Conservation (phyloP, 83 land plant species). For the Picea mariana region DNA sequence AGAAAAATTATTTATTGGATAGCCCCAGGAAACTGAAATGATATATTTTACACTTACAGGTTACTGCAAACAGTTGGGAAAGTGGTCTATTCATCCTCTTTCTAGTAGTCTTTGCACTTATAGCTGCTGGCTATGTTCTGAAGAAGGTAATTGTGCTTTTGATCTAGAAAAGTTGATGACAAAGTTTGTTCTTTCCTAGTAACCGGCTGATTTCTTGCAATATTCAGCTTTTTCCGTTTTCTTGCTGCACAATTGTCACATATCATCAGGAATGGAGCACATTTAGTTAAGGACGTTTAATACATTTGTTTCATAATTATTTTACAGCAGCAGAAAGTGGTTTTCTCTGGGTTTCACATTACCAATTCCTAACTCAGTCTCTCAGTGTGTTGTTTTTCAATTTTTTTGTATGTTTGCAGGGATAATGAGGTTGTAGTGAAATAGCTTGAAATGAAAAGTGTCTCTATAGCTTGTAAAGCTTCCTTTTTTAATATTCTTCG, state of each 20-base stretch:
- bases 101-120: constrained; percentile 89
- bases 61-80: constrained; percentile 99
- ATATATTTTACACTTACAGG: constrained; percentile 38
- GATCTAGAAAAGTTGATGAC: not conserved
- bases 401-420: not conserved
- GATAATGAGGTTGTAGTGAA: not conserved
- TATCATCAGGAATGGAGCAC: not conserved
- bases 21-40: not conserved
- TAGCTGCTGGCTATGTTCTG: constrained; percentile 98
- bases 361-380: not conserved
- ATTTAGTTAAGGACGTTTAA: not conserved
- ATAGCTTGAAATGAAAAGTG: not conserved
- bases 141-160: constrained; percentile 62
- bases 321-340: not conserved
- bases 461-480: not conserved
- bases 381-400: not conserved
- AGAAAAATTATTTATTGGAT: not conserved
- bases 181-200: not conserved
- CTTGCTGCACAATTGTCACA: not conserved
- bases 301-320: not conserved
- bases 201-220: not conserved
- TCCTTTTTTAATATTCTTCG: not conserved
- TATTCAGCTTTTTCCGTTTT: not conserved
- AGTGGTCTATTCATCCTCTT: constrained; percentile 96
- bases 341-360: not conserved